Conservation (phyloP, 2,329 filamentous ascomycete species). For the Penicillium glabrum region DNA sequence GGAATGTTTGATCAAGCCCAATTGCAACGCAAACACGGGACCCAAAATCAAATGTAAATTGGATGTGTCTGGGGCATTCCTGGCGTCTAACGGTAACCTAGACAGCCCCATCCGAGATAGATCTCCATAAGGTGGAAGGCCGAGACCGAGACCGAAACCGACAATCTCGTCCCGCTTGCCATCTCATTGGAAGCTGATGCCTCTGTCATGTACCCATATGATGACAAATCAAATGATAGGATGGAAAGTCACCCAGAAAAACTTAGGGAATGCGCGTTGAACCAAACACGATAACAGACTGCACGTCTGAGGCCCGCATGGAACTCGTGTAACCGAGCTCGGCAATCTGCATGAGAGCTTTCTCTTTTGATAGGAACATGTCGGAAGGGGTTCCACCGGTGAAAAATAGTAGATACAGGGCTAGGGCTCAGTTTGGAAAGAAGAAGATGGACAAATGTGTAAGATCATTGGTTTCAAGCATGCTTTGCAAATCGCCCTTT, state of each 20-base stretch:
- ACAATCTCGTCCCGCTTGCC: not conserved
- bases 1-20: not conserved
- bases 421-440: conserved; percentile 1
- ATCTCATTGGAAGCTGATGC: not conserved
- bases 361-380: not conserved
- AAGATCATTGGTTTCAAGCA: not conserved
- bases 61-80: not conserved
- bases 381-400: not conserved
- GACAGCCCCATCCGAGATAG: not conserved
- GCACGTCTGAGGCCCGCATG: not conserved
- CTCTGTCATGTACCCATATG: not conserved
- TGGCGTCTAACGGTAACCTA: not conserved
- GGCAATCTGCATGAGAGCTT: not conserved
- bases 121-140: not conserved
- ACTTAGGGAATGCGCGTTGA: too few relatives aligned
- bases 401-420: not conserved
- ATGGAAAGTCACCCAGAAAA: too few relatives aligned
- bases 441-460: not conserved
- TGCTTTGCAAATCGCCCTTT: not conserved
- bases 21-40: not conserved
- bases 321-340: not conserved
- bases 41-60: not conserved
- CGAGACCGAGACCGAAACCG: not conserved
- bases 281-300: not conserved
- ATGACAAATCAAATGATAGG: not conserved